A percentile compares a stretch with the other conserved stretches of the same genome.
These are phyloP conservation scores for Chaetomium cochliodes DNA, from an alignment of 495 filamentous ascomycete genomes.

Conservation along the genomic window DNA sequence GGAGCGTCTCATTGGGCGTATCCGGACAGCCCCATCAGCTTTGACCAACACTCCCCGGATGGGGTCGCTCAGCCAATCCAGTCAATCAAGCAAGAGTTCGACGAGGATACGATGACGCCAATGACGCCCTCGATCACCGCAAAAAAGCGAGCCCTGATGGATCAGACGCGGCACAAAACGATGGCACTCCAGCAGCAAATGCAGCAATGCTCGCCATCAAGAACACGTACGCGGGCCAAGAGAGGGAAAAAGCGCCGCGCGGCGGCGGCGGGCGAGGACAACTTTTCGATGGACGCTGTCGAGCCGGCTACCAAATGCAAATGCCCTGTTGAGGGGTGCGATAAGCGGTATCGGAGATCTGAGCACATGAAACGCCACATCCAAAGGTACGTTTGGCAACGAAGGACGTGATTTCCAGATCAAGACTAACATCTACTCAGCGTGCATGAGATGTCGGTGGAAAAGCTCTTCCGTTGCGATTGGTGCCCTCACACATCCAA, in stretches of 20 bases:
- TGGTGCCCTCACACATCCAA: slow-evolving; percentile 54
- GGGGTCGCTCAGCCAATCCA: background rate
- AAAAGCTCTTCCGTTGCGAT: slow-evolving; percentile 18
- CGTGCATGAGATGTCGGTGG: background rate
- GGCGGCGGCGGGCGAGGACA: background rate
- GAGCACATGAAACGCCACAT: slow-evolving; percentile 67
- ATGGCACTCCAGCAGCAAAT: slow-evolving; percentile 36
- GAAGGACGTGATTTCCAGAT: background rate
- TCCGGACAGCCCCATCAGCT: slow-evolving; percentile 30
- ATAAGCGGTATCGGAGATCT: slow-evolving; percentile 53
- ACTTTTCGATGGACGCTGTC: slow-evolving; percentile 30
- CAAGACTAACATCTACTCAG: too few relatives aligned
- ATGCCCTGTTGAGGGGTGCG: slow-evolving; percentile 31
- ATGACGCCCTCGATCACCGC: background rate
- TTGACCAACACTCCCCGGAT: slow-evolving; percentile 15
- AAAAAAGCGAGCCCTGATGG: slow-evolving; percentile 27
- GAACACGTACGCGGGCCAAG: background rate
- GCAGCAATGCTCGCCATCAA: slow-evolving; percentile 22
- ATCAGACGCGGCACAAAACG: slow-evolving; percentile 36
- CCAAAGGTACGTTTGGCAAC: slow-evolving; percentile 43
- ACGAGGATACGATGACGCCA: background rate
- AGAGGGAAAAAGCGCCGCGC: slow-evolving; percentile 3
- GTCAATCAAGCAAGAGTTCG: slow-evolving; percentile 6
- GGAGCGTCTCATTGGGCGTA: slow-evolving; percentile 23
- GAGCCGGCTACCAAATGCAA: slow-evolving; percentile 22